phyloP scores from a whole-genome alignment of 164 flowering plant species.

The Amborella trichopoda region DNA sequence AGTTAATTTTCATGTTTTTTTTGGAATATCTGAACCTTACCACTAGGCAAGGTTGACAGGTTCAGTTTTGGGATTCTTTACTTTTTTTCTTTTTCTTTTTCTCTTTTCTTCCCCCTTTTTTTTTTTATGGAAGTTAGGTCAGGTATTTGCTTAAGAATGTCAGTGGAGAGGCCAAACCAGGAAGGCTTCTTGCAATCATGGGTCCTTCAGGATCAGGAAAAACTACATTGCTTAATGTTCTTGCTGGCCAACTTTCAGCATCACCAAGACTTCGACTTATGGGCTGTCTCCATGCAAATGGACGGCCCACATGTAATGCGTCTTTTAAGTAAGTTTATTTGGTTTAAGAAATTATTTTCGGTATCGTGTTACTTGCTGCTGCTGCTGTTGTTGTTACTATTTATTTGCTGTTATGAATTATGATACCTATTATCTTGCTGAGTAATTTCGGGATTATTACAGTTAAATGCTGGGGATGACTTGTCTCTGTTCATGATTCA shows the following conservation, averaged over 20 bases:
- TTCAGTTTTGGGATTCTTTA: not conserved
- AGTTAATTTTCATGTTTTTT: too few species aligned
- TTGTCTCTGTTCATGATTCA: too few species aligned
- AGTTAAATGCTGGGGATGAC: too few species aligned
- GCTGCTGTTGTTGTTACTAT: too few species aligned
- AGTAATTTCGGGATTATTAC: too few species aligned
- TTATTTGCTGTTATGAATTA: too few species aligned
- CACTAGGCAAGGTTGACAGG: not conserved
- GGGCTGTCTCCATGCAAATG: slow-evolving; percentile 78
- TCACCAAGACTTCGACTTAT: slow-evolving; percentile 66
- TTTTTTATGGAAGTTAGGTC: slow-evolving; percentile 24
- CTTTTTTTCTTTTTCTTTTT: not conserved
- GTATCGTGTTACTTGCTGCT: too few species aligned
- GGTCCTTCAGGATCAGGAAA: slow-evolving; percentile 99
- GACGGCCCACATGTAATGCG: slow-evolving; percentile 32
- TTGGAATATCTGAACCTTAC: too few species aligned
- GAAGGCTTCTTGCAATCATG: slow-evolving; percentile 88
- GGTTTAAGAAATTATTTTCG: too few species aligned
- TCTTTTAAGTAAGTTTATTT: slow-evolving; percentile 36
- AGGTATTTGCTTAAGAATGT: slow-evolving; percentile 68
- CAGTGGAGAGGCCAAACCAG: slow-evolving; percentile 91
- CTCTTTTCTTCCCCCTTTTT: not conserved
- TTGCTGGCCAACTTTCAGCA: slow-evolving; percentile 72
- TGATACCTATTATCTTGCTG: too few species aligned
- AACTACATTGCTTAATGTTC: slow-evolving; percentile 83